Evolutionary conservation across 768 basidiomycete genomes (phyloP), one percentile per base, ranked within the genome.

Genomic region (Boletellus sp.): DNA sequence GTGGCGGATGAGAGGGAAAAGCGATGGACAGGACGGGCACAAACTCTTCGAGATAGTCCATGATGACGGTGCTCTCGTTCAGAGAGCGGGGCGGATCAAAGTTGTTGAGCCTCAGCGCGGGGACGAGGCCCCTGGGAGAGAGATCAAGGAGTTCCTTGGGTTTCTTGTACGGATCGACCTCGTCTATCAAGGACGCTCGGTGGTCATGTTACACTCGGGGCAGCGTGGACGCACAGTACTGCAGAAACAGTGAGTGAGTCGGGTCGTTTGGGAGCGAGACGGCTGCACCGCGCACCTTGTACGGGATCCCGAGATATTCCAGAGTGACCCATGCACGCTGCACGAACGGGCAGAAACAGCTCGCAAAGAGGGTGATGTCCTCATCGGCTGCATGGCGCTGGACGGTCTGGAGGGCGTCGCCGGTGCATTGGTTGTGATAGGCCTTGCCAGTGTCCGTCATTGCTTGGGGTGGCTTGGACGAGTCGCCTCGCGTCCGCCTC

Each of bases 81-180:
- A 91, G 67, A 0, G 81, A 78, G 31, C 80, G 70, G 0, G 85
- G 80, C 0, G 83, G 84, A 42, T 62, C 63, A 52, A 73, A 79
- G 3, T 68, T 67, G 56, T 81, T 69, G 47, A 90, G 65, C 56
- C 75, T 78, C 24, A 88, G 58, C 1, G 76, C 87, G 0, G 90
- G 89, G 1, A 94, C 87, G 4, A 93, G 75, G 0, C 90, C 89
- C 58, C 87, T 89, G 1, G 90, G 88, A 15, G 88, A 90, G 16
- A 90, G 73, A 33, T 87, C 80, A n/a, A 94, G 73, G 17, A 93
- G 77, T 28, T 88, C 87, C 42, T 79, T 66, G 0, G 90, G 87
- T 57, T 91, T 93, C 68, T 82, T 81, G 72, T 91, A 90, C 17
- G 87, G 86, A 66, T 90, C 85, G 24, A 89, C 85, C 67, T 90